Base-by-base conservation (phyloP, 1,284 basidiomycete genomes). In the Rhodotorula glutinis region DNA sequence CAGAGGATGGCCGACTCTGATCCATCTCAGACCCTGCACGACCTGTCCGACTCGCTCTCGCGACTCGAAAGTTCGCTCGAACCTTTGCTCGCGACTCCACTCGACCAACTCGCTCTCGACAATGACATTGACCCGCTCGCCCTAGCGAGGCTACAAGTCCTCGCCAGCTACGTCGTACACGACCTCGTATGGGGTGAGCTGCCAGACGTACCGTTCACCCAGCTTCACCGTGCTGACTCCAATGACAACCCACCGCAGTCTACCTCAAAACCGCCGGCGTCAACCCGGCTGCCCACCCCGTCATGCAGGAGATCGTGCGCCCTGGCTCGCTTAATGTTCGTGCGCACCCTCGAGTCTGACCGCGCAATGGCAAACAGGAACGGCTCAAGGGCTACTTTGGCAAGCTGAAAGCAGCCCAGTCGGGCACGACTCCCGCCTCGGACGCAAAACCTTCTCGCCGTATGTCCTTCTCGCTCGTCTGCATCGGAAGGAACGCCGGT, bases 151-250 rank as follows among this genome's bases (percentile, higher is more conserved):
- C 78, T 90, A 13, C 87, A 91, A 69, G 85, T 87, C 10, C 80
- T 85, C 44, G 76, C 90, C 40, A 87, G 88, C 17, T 91, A 91
- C 77, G 80, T 89, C n/a, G 82, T 88, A 5, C 89, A 91, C 73
- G 89, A 90, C 77, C 82, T 91, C 23, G 80, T 90, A n/a, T 91
- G 90, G 79, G 87, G 90, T 90, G 70, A 69, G 85, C n/a, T n/a
- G n/a, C n/a, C n/a, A n/a, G n/a, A n/a, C n/a, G n/a, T n/a, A n/a
- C n/a, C n/a, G n/a, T n/a, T n/a, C n/a, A n/a, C n/a, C n/a, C n/a
- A n/a, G n/a, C n/a, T n/a, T n/a, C n/a, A n/a, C n/a, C n/a, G n/a
- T n/a, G 29, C 30, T 27, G 21, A 29, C 38, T 16, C 53, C 13
- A 11, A 19, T 9, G 4, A 11, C 17, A 13, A 16, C 53, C 27